Evolutionary conservation across 805 yeast species (phyloP).

Genomic region (Hanseniaspora mollemarum): DNA sequence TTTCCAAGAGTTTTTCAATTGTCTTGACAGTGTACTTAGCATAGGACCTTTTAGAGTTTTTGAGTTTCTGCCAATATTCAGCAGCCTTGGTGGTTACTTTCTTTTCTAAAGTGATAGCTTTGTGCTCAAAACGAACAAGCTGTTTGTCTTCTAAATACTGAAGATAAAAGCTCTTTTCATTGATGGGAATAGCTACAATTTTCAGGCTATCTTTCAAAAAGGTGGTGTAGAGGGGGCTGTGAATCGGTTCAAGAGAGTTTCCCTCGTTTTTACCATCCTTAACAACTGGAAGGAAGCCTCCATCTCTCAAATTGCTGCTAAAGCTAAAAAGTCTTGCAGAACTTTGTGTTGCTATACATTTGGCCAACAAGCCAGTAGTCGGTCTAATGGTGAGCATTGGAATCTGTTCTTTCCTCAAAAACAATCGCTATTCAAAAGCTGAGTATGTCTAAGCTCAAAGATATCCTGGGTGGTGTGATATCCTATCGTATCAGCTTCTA

Average conservation of each 20-base stretch:
- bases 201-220: conserved; percentile 39
- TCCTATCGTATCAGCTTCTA: no score
- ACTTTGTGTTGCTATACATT: no score
- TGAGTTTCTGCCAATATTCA: conserved; percentile 53
- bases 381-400: no score
- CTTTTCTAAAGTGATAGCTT: conserved; percentile 33
- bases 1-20: conserved; percentile 43
- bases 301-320: neutral
- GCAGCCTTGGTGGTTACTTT: conserved; percentile 41
- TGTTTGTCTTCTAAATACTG: conserved; percentile 49
- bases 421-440: no score
- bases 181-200: conserved; percentile 61
- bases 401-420: no score
- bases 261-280: neutral
- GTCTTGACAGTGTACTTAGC: conserved; percentile 49
- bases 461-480: no score
- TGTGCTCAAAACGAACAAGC: conserved; percentile 18
- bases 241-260: neutral
- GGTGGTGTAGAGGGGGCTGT: conserved; percentile 7
- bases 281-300: neutral
- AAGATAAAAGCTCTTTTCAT: conserved; percentile 48
- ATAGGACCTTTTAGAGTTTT: conserved; percentile 41
- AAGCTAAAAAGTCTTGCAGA: neutral
- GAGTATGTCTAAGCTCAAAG: no score
- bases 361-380: no score